Conservation (phyloP, 169 alveolate genomes). For the Plasmodium yoelii region DNA sequence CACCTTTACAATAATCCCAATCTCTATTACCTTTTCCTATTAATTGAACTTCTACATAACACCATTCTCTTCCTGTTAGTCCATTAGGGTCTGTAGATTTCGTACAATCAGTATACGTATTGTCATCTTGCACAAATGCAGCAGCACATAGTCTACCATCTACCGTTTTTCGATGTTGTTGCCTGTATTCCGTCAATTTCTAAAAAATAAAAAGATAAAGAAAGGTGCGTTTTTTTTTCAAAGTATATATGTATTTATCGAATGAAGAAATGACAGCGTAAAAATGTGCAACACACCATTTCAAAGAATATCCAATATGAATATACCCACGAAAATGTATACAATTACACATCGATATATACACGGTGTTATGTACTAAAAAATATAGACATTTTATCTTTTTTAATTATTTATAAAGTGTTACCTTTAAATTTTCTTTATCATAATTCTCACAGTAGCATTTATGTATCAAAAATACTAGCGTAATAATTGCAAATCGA, state of each 20-base stretch:
- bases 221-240: not conserved
- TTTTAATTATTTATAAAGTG: not conserved
- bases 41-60: constrained; percentile 93
- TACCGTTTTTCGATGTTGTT: constrained; percentile 91
- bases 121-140: constrained; percentile 92
- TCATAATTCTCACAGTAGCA: constrained; percentile 47
- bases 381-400: not conserved
- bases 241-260: not conserved
- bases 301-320: too few relatives aligned
- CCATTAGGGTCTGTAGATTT: constrained; percentile 92
- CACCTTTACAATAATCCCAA: constrained; percentile 93
- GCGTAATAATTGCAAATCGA: not conserved
- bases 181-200: constrained; percentile 92
- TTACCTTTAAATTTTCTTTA: constrained; percentile 74
- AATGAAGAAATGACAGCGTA: too few relatives aligned
- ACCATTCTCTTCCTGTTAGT: constrained; percentile 90
- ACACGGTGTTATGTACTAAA: not conserved
- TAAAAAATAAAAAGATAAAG: constrained; percentile 25
- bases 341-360: not conserved
- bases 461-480: constrained; percentile 7
- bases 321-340: not conserved
- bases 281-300: too few relatives aligned
- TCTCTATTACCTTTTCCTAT: constrained; percentile 92
- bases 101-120: constrained; percentile 92
- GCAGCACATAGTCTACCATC: constrained; percentile 94